Conservation (phyloP, 768 basidiomycete genomes). For the Lactarius sanguifluus region DNA sequence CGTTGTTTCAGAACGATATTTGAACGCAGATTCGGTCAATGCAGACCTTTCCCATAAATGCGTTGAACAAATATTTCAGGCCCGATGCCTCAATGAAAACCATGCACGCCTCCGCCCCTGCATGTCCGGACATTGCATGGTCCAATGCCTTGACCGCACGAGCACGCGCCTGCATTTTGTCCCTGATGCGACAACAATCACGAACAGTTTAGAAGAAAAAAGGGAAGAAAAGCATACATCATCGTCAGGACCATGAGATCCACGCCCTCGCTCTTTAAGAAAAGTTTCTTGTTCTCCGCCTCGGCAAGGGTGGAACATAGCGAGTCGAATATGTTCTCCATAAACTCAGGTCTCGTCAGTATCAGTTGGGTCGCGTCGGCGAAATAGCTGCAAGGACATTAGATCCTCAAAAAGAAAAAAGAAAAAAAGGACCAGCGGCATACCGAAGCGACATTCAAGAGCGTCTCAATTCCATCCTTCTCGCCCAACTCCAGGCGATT, state of each 20-base stretch:
- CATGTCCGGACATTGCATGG: constrained; percentile 80
- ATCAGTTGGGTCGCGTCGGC: constrained; percentile 78
- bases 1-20: constrained; percentile 15
- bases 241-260: constrained; percentile 99
- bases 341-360: constrained; percentile 94
- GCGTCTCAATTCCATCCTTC: constrained; percentile 72
- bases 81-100: constrained; percentile 87
- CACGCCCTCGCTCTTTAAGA: constrained; percentile 88
- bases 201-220: constrained; percentile 7
- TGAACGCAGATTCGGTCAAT: constrained; percentile 24
- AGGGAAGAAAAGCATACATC: constrained; percentile 57
- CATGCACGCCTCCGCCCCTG: constrained; percentile 70
- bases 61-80: constrained; percentile 85
- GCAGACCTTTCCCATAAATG: constrained; percentile 92
- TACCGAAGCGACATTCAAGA: constrained; percentile 80
- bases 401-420: constrained; percentile 21
- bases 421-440: constrained; percentile 36
- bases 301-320: constrained; percentile 86
- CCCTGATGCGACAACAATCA: constrained; percentile 47
- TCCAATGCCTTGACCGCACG: constrained; percentile 89
- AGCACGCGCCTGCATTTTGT: constrained; percentile 77
- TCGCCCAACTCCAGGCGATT: constrained; percentile 72
- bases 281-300: constrained; percentile 71
- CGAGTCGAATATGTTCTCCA: constrained; percentile 94
- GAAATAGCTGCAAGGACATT: constrained; percentile 64